A percentile compares a stretch with the other conserved stretches of the same genome.
phyloP scores from a whole-genome alignment of 176 grass and related monocot genomes.

The Poa pratensis region DNA sequence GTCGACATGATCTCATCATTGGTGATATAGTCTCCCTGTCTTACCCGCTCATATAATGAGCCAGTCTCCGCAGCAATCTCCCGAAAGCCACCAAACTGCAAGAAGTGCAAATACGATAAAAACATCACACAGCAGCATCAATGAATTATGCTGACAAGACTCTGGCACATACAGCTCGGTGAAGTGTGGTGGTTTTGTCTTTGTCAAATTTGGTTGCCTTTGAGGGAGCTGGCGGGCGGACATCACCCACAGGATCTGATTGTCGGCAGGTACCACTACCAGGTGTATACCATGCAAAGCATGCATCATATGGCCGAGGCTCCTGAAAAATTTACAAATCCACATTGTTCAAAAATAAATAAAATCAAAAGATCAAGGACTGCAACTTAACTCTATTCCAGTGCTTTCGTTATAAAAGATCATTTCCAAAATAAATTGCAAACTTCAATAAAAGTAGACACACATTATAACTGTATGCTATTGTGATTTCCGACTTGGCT shows the following conservation, averaged over 20 bases:
- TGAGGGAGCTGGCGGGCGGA: not conserved
- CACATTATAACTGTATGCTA: not conserved
- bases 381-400: constrained; percentile 22
- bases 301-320: constrained; percentile 27
- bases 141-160: constrained; percentile 6
- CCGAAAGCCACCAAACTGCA: constrained; percentile 34
- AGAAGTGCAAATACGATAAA: constrained; percentile 27
- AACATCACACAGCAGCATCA: not conserved
- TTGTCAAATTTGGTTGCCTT: constrained; percentile 12
- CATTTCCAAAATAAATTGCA: not conserved
- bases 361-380: not conserved
- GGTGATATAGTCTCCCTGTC: not conserved
- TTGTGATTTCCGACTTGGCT: not conserved
- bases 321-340: constrained; percentile 21
- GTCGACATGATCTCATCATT: constrained; percentile 30
- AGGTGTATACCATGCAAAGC: constrained; percentile 18
- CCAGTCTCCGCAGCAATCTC: not conserved
- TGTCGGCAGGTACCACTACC: not conserved
- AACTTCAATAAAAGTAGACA: not conserved
- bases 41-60: constrained; percentile 23
- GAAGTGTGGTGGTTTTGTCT: constrained; percentile 15
- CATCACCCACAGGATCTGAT: constrained; percentile 1
- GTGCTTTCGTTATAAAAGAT: not conserved
- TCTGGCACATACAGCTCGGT: constrained; percentile 28
- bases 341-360: not conserved